These are phyloP conservation scores for Apiotrichum gamsii DNA, from an alignment of 1,284 basidiomycete species.

Conservation along the genomic window DNA sequence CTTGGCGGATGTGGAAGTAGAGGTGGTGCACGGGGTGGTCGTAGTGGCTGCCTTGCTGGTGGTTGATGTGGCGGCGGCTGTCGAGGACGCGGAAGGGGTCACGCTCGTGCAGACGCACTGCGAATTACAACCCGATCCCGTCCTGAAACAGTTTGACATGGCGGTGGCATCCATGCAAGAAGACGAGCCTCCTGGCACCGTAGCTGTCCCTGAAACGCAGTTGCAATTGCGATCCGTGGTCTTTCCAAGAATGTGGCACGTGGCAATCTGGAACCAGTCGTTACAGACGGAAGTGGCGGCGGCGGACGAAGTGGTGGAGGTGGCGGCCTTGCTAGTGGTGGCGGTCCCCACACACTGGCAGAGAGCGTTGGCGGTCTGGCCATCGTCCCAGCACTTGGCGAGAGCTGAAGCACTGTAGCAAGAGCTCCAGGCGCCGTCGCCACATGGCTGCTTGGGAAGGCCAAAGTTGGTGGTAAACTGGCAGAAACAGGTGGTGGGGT, in stretches of 20 bases:
- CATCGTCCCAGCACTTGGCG: conserved; percentile 11
- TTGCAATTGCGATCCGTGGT: conserved; percentile 1
- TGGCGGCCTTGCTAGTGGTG: background rate
- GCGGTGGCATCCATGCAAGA: conserved; percentile 3
- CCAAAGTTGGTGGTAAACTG: background rate
- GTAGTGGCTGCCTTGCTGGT: too few species aligned
- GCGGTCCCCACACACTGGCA: conserved; percentile 2
- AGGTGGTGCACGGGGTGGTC: too few species aligned
- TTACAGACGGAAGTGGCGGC: background rate
- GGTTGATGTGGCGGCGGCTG: too few species aligned
- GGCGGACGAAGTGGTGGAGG: background rate
- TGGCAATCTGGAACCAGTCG: conserved; percentile 1
- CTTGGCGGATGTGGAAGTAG: too few species aligned
- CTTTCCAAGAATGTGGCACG: background rate
- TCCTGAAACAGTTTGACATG: too few species aligned
- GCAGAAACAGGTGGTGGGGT: conserved; percentile 6
- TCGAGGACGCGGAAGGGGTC: too few species aligned
- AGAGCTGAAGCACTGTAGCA: background rate
- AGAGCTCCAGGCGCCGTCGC: background rate
- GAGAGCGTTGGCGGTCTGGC: conserved; percentile 2
- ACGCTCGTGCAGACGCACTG: too few species aligned
- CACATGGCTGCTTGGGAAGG: background rate
- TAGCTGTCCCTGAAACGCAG: background rate
- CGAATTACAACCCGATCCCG: too few species aligned
- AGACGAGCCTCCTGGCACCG: background rate